These are phyloP conservation scores for Cyberlindnera petersonii DNA, from an alignment of 805 yeast species.

Conservation along the genomic window DNA sequence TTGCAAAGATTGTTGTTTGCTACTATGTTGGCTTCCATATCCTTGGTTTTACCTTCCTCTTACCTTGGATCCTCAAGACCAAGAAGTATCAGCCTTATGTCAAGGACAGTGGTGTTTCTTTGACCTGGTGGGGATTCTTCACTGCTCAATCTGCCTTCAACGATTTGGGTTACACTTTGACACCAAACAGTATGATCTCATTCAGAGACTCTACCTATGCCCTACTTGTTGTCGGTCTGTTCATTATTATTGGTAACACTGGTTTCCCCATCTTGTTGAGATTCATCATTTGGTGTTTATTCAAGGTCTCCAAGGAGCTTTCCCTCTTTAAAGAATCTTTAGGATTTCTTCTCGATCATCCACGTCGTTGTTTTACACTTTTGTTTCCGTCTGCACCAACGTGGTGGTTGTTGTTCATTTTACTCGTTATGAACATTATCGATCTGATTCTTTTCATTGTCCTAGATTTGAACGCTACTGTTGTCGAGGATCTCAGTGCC, in stretches of 20 bases:
- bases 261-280: constrained; percentile 87
- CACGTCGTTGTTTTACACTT: constrained; percentile 92
- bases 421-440: constrained; percentile 65
- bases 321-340: constrained; percentile 69
- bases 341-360: constrained; percentile 88
- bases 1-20: constrained; percentile 56
- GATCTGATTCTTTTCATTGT: constrained; percentile 81
- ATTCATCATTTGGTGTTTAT: constrained; percentile 75
- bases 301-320: constrained; percentile 60
- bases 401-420: constrained; percentile 84
- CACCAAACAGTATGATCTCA: constrained; percentile 73
- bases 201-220: constrained; percentile 65
- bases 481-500: constrained; percentile 50
- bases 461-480: constrained; percentile 58
- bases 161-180: constrained; percentile 80
- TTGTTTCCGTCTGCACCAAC: constrained; percentile 91
- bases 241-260: constrained; percentile 89
- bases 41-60: constrained; percentile 45
- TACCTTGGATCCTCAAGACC: constrained; percentile 56
- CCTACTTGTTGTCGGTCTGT: constrained; percentile 57
- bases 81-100: constrained; percentile 42
- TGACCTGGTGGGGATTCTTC: constrained; percentile 94
- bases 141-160: constrained; percentile 76
- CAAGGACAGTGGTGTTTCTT: constrained; percentile 55
- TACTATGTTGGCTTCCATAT: constrained; percentile 80